phyloP scores from a whole-genome alignment of 345 rosid genomes.

The Ailanthus altissimus region DNA sequence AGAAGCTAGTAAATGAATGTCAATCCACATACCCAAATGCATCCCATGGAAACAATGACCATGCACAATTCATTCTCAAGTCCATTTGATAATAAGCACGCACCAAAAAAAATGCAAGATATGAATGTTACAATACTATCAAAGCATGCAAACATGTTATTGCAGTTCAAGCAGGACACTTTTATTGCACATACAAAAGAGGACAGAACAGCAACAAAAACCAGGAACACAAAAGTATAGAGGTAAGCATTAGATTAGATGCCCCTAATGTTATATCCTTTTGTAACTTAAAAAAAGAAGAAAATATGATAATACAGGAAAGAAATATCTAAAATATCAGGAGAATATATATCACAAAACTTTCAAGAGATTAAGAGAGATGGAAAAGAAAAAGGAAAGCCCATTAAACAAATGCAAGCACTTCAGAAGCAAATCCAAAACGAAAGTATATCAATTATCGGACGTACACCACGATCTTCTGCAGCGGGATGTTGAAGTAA shows the following conservation, averaged over 20 bases:
- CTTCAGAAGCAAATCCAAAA: conserved; percentile 15
- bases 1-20: background rate
- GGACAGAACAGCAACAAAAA: background rate
- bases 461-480: conserved; percentile 54
- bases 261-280: background rate
- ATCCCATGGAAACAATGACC: background rate
- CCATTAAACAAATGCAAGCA: conserved; percentile 3
- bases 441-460: background rate
- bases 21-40: background rate
- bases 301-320: background rate
- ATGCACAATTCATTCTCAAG: background rate
- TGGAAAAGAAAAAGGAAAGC: conserved; percentile 1
- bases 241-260: background rate
- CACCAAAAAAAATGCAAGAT: too few species aligned
- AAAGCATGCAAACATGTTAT: background rate
- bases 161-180: background rate
- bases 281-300: background rate
- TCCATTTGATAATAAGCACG: background rate
- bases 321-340: background rate
- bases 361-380: background rate
- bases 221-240: background rate
- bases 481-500: conserved; percentile 32
- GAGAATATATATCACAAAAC: background rate
- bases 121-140: background rate
- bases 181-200: background rate